phyloP scores from a whole-genome alignment of 2,329 filamentous ascomycete genomes.

The Anisogramma anomala region DNA sequence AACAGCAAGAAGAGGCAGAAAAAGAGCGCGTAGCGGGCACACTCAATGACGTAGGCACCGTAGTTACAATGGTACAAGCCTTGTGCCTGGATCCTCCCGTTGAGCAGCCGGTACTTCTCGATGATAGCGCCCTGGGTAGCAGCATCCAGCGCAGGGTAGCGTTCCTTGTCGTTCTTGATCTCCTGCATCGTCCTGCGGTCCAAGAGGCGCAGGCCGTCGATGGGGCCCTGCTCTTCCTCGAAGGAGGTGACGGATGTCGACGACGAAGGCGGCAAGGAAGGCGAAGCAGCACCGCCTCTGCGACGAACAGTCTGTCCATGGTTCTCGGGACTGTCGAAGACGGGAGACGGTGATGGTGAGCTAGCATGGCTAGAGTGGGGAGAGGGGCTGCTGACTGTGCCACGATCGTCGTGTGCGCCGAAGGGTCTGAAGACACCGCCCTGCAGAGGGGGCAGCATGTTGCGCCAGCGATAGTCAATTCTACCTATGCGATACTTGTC shows the following conservation, averaged over 20 bases:
- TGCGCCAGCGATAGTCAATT: constrained; percentile 71
- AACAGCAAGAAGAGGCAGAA: constrained; percentile 50
- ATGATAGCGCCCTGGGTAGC: constrained; percentile 65
- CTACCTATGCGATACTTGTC: constrained; percentile 70
- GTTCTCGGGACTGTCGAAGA: constrained; percentile 34
- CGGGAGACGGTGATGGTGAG: constrained; percentile 37
- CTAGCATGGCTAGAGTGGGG: constrained; percentile 14
- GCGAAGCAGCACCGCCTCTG: constrained; percentile 21
- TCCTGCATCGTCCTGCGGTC: constrained; percentile 64
- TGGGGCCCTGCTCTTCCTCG: constrained; percentile 27
- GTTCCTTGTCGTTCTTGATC: constrained; percentile 62
- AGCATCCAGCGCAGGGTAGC: constrained; percentile 68
- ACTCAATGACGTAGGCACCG: constrained; percentile 64
- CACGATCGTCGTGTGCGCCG: constrained; percentile 24
- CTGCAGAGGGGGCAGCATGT: constrained; percentile 86
- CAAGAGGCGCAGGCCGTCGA: constrained; percentile 51
- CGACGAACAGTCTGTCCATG: constrained; percentile 21
- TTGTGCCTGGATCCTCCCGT: constrained; percentile 58
- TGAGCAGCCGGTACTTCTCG: constrained; percentile 67
- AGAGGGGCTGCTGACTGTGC: constrained; percentile 16
- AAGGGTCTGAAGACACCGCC: constrained; percentile 61
- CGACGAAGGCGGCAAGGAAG: constrained; percentile 31
- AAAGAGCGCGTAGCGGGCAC: constrained; percentile 58
- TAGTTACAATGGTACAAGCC: constrained; percentile 82
- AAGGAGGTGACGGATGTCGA: constrained; percentile 48